These are phyloP conservation scores for Exophiala phaeomuriformis DNA, from an alignment of 2,329 filamentous ascomycete species.

Conservation along the genomic window DNA sequence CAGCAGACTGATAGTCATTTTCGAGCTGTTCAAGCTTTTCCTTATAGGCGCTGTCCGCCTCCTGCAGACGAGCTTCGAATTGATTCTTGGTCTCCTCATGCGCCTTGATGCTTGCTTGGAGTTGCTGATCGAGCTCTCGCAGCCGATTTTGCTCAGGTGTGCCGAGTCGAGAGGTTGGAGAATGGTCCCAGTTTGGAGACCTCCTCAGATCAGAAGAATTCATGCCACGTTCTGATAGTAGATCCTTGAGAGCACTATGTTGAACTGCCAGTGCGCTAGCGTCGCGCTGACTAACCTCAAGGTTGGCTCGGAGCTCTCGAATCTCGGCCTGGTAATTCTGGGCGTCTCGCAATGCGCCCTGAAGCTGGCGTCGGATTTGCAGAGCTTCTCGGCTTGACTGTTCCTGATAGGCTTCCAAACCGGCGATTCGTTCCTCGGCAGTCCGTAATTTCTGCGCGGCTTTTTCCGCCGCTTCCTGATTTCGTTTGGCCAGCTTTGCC, in stretches of 20 bases:
- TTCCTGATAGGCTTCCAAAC: conserved; percentile 93
- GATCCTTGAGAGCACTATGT: conserved; percentile 85
- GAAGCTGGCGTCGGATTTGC: conserved; percentile 80
- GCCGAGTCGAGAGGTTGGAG: conserved; percentile 65
- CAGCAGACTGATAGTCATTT: conserved; percentile 94
- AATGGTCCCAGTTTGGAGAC: conserved; percentile 59
- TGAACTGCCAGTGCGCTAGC: conserved; percentile 90
- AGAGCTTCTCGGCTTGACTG: conserved; percentile 92
- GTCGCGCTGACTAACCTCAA: conserved; percentile 82
- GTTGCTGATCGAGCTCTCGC: conserved; percentile 79
- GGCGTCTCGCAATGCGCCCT: conserved; percentile 72
- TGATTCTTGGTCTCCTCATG: conserved; percentile 78
- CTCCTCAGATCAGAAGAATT: conserved; percentile 66
- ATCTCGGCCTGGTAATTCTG: conserved; percentile 75
- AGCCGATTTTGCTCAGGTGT: conserved; percentile 73
- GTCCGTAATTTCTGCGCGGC: conserved; percentile 83
- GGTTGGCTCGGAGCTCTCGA: conserved; percentile 70
- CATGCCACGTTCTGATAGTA: conserved; percentile 81
- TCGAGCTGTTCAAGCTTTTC: conserved; percentile 91
- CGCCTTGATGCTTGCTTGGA: conserved; percentile 65
- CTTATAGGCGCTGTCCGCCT: conserved; percentile 81
- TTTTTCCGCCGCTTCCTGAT: conserved; percentile 77
- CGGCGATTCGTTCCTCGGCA: conserved; percentile 93
- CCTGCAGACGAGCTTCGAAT: conserved; percentile 72
- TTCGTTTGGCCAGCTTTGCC: conserved; percentile 74